These are phyloP conservation scores for Neonectria ditissima DNA, from an alignment of 2,329 filamentous ascomycete species.

Conservation along the genomic window DNA sequence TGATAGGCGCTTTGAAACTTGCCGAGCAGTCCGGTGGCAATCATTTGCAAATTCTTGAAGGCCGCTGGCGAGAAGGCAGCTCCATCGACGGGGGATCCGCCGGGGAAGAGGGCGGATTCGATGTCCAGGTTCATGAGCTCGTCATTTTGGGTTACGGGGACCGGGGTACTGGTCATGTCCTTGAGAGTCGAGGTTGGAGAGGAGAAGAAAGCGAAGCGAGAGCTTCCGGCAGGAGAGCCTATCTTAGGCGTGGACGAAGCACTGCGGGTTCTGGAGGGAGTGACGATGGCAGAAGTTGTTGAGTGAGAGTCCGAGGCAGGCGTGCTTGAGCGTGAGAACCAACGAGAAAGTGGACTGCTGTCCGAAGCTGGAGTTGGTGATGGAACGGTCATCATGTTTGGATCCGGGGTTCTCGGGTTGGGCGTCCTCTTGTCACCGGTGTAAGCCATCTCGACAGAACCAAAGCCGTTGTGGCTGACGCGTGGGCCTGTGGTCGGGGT, in stretches of 20 bases:
- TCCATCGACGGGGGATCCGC: slow-evolving; percentile 54
- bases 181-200: slow-evolving; percentile 60
- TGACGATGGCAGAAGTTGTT: slow-evolving; percentile 27
- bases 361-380: slow-evolving; percentile 33
- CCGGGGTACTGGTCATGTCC: slow-evolving; percentile 37
- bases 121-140: slow-evolving; percentile 69
- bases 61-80: slow-evolving; percentile 69
- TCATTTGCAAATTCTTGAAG: slow-evolving; percentile 71
- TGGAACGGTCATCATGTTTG: slow-evolving; percentile 15
- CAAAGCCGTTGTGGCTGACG: slow-evolving; percentile 23
- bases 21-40: slow-evolving; percentile 66
- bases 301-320: slow-evolving; percentile 17
- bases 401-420: slow-evolving; percentile 10
- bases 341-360: slow-evolving; percentile 36
- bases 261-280: slow-evolving; percentile 30
- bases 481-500: slow-evolving; percentile 27
- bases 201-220: slow-evolving; percentile 60
- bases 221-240: slow-evolving; percentile 45
- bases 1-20: slow-evolving; percentile 71
- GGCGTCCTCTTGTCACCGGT: slow-evolving; percentile 46
- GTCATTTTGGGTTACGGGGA: slow-evolving; percentile 56
- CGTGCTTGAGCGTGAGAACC: slow-evolving; percentile 40
- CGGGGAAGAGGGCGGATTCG: slow-evolving; percentile 65
- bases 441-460: slow-evolving; percentile 50
- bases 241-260: slow-evolving; percentile 51